Percentiles rank a stretch among this genome's conserved stretches.
phyloP scores from a whole-genome alignment of 2,329 filamentous ascomycete genomes.

The Sporothrix globosa region DNA sequence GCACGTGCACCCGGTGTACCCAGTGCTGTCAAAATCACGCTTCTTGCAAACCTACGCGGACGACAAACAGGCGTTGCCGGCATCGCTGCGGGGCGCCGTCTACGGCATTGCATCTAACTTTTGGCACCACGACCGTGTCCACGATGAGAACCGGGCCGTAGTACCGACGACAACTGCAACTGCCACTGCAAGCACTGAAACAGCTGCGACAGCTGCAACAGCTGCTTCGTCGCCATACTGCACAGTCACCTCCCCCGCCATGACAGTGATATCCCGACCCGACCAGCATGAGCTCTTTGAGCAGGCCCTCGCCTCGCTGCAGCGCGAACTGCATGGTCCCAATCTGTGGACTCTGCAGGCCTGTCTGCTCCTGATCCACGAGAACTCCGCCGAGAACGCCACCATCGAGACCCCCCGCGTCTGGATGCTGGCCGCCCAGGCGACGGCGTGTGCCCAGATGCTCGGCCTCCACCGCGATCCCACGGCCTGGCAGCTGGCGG shows the following conservation, averaged over 20 bases:
- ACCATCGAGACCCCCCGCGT: conserved; percentile 53
- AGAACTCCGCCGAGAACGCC: conserved; percentile 50
- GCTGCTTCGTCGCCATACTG: not conserved
- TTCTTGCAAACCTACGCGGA: conserved; percentile 48
- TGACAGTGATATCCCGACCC: conserved; percentile 37
- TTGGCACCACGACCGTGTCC: conserved; percentile 40
- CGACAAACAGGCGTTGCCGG: conserved; percentile 48
- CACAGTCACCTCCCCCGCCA: not conserved
- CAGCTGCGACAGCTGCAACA: no score
- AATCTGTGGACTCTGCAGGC: conserved; percentile 53
- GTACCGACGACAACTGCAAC: not conserved
- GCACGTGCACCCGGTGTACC: conserved; percentile 51
- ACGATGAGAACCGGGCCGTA: not conserved
- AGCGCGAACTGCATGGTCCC: conserved; percentile 52
- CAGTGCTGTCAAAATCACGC: conserved; percentile 50
- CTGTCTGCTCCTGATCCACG: conserved; percentile 51
- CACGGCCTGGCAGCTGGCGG: conserved; percentile 47
- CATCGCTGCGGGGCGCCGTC: conserved; percentile 50
- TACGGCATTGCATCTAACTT: conserved; percentile 52
- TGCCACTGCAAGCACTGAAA: no score
- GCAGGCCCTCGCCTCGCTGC: conserved; percentile 49
- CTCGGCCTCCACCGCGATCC: conserved; percentile 53
- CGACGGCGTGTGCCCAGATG: conserved; percentile 51
- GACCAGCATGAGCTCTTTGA: conserved; percentile 50
- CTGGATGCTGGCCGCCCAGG: conserved; percentile 51